Evolutionary conservation across 2,329 filamentous ascomycete species (phyloP).

Genomic region (Biscogniauxia mediterranea): DNA sequence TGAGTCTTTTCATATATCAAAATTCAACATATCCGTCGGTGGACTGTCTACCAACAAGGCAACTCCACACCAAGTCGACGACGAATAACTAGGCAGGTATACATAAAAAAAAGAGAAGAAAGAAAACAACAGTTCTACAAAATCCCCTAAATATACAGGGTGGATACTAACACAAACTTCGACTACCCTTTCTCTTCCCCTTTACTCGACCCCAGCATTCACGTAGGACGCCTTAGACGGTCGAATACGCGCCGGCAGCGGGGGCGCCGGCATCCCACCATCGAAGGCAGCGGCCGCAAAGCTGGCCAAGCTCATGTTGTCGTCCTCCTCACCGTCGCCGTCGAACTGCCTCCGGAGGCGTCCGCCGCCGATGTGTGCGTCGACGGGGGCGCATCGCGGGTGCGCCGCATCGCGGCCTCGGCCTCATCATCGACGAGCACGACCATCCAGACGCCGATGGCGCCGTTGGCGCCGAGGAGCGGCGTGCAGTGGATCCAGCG

Average conservation of each 20-base stretch:
- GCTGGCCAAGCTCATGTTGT: slow-evolving; percentile 18
- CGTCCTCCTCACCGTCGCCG: slow-evolving; percentile 11
- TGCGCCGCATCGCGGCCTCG: slow-evolving; percentile 6
- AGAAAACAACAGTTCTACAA: too few relatives aligned
- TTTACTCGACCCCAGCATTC: background rate
- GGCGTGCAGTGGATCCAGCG: slow-evolving; percentile 80
- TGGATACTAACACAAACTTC: too few relatives aligned
- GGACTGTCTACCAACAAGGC: too few relatives aligned
- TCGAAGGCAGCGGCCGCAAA: slow-evolving; percentile 9
- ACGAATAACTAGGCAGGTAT: too few relatives aligned
- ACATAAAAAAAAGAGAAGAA: too few relatives aligned
- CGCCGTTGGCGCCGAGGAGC: slow-evolving; percentile 62
- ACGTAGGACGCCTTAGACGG: background rate
- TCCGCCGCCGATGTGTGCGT: slow-evolving; percentile 13
- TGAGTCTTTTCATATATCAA: too few relatives aligned
- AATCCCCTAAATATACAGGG: too few relatives aligned
- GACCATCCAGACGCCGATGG: slow-evolving; percentile 77
- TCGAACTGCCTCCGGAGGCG: background rate
- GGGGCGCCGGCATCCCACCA: background rate
- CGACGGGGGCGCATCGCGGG: slow-evolving; percentile 27
- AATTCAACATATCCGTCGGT: too few relatives aligned
- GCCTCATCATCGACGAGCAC: slow-evolving; percentile 67
- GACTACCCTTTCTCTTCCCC: background rate
- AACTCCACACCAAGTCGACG: too few relatives aligned
- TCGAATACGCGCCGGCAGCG: background rate